phyloP scores from a whole-genome alignment of 805 yeast genomes.

The Metschnikowia drakensbergensis region DNA sequence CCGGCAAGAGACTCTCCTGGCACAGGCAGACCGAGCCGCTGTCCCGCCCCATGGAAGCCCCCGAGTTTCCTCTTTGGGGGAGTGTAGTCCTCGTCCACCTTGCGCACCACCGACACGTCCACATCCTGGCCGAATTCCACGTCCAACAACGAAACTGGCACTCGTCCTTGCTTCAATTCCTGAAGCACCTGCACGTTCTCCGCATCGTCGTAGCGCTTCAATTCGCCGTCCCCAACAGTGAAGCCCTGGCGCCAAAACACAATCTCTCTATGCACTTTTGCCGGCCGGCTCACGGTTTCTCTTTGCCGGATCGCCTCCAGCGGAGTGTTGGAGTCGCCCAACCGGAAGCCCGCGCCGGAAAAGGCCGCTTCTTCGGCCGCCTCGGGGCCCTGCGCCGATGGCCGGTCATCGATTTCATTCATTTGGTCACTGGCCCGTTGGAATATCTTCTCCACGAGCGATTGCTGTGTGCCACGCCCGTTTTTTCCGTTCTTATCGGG shows the following conservation, averaged over 20 bases:
- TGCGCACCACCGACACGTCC: constrained; percentile 80
- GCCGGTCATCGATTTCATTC: constrained; percentile 36
- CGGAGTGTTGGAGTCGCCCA: constrained; percentile 45
- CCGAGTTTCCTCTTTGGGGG: constrained; percentile 61
- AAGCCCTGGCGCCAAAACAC: constrained; percentile 97
- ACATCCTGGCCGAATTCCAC: constrained; percentile 91
- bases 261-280: constrained; percentile 69
- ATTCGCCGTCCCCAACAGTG: constrained; percentile 86
- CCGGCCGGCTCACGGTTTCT: constrained; percentile 21
- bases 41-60: constrained; percentile 78
- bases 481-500: constrained; percentile 48
- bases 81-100: constrained; percentile 72
- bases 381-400: constrained; percentile 24
- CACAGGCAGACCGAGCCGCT: constrained; percentile 83
- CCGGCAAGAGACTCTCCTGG: constrained; percentile 53
- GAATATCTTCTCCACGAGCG: constrained; percentile 64
- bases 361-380: constrained; percentile 27
- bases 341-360: constrained; percentile 50
- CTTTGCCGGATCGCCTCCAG: constrained; percentile 35
- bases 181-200: constrained; percentile 72
- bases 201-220: constrained; percentile 88
- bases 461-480: constrained; percentile 28
- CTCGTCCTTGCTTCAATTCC: constrained; percentile 84
- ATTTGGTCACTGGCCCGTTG: constrained; percentile 52
- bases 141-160: constrained; percentile 77